Evolutionary conservation across 768 basidiomycete genomes (phyloP).

Genomic region (Termitomyces sp.): DNA sequence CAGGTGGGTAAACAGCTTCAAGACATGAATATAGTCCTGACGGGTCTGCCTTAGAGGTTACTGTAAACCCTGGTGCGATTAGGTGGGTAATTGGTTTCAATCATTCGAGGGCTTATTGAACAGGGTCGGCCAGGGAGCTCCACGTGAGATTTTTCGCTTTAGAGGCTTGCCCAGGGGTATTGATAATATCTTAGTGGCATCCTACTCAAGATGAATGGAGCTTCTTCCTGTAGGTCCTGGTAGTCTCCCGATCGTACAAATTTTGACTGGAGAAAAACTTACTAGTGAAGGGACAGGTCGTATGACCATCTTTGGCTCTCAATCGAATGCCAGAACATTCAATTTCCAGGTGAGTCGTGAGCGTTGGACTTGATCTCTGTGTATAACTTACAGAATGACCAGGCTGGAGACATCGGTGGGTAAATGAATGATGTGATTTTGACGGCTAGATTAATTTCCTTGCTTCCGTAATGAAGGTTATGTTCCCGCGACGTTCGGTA

Average conservation of each 20-base stretch:
- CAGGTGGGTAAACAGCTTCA: constrained; percentile 15
- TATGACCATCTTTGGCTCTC: constrained; percentile 51
- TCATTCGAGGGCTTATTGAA: not conserved
- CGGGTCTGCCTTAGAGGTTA: constrained; percentile 33
- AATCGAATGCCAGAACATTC: constrained; percentile 50
- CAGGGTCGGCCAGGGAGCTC: constrained; percentile 38
- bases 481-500: constrained; percentile 53
- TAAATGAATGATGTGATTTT: not conserved
- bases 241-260: not conserved
- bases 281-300: constrained; percentile 47
- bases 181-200: constrained; percentile 48
- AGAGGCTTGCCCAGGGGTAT: not conserved
- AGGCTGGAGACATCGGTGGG: constrained; percentile 56
- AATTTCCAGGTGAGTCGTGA: constrained; percentile 40
- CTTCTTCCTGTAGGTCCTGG: constrained; percentile 43
- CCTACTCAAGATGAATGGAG: constrained; percentile 65
- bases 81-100: constrained; percentile 23
- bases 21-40: not conserved
- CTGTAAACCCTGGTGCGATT: constrained; percentile 52
- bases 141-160: constrained; percentile 33
- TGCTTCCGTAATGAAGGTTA: constrained; percentile 30
- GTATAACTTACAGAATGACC: not conserved
- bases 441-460: constrained; percentile 1
- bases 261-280: not conserved
- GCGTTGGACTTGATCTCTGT: not conserved